These are phyloP conservation scores for Blumeria graminis DNA, from an alignment of 2,329 filamentous ascomycete genomes.

Conservation along the genomic window DNA sequence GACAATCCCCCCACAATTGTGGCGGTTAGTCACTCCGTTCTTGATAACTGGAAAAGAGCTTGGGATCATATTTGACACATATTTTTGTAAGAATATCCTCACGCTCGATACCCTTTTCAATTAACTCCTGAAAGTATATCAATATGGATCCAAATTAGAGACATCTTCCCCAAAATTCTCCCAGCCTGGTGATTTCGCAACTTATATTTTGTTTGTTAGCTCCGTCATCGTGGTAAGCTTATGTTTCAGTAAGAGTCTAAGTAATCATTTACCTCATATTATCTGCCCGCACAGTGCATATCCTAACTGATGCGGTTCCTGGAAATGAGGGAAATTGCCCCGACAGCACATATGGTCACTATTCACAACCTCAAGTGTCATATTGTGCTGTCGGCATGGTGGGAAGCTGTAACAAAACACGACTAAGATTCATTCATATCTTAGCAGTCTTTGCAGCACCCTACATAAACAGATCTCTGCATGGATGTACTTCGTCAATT, in stretches of 20 bases:
- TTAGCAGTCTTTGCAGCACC: slow-evolving; percentile 17
- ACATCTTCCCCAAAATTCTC: slow-evolving; percentile 33
- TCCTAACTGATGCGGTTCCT: slow-evolving; percentile 33
- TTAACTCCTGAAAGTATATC: slow-evolving; percentile 27
- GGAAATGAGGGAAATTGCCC: slow-evolving; percentile 34
- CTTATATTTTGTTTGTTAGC: slow-evolving; percentile 38
- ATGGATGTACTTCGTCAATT: background rate
- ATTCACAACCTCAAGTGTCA: slow-evolving; percentile 26
- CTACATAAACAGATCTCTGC: slow-evolving; percentile 13
- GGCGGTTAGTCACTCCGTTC: slow-evolving; percentile 17
- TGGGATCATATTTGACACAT: slow-evolving; percentile 39
- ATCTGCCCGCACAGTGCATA: slow-evolving; percentile 30
- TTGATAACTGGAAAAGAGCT: slow-evolving; percentile 15
- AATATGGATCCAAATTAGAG: slow-evolving; percentile 40
- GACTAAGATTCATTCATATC: slow-evolving; percentile 17
- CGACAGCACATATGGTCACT: slow-evolving; percentile 25
- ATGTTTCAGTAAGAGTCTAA: slow-evolving; percentile 7
- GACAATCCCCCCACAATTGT: slow-evolving; percentile 21
- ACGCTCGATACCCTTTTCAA: slow-evolving; percentile 1
- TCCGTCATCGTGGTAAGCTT: slow-evolving; percentile 36
- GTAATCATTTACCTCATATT: slow-evolving; percentile 27
- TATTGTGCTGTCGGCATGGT: slow-evolving; percentile 30
- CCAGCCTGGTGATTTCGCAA: slow-evolving; percentile 39
- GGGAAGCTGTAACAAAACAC: slow-evolving; percentile 27
- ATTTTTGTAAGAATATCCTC: slow-evolving; percentile 28